These are phyloP conservation scores for Parmelia sp. DNA, from an alignment of 495 filamentous ascomycete species.

Conservation along the genomic window DNA sequence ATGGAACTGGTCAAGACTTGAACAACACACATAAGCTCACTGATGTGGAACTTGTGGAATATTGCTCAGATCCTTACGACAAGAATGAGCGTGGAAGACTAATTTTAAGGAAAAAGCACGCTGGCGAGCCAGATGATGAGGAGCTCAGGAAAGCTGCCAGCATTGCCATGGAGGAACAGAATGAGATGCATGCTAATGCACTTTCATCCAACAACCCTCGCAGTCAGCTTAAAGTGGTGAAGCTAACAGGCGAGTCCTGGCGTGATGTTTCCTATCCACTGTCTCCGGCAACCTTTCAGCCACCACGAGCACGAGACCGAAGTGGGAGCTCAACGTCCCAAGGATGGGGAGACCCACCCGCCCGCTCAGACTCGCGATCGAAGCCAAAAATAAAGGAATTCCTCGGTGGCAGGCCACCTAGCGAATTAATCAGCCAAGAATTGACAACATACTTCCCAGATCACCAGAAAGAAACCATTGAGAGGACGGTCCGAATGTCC, in stretches of 20 bases:
- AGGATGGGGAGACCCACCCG: slow-evolving; percentile 50
- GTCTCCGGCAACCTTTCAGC: slow-evolving; percentile 62
- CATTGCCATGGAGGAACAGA: slow-evolving; percentile 73
- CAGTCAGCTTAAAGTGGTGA: slow-evolving; percentile 68
- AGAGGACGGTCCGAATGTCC: slow-evolving; percentile 85
- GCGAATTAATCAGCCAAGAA: slow-evolving; percentile 94
- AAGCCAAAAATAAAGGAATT: slow-evolving; percentile 63
- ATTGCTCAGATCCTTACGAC: slow-evolving; percentile 59
- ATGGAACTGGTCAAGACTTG: slow-evolving; percentile 75
- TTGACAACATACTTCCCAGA: slow-evolving; percentile 95
- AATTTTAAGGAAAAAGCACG: slow-evolving; percentile 82
- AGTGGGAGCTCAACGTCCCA: slow-evolving; percentile 46
- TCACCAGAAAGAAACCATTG: slow-evolving; percentile 85
- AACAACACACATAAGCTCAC: slow-evolving; percentile 68
- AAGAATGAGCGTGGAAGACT: slow-evolving; percentile 73
- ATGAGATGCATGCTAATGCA: slow-evolving; percentile 63
- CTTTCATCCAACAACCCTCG: slow-evolving; percentile 57
- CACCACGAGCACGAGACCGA: slow-evolving; percentile 44
- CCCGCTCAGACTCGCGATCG: slow-evolving; percentile 40
- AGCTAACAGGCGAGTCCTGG: slow-evolving; percentile 78
- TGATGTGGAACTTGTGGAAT: slow-evolving; percentile 79
- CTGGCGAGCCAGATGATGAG: slow-evolving; percentile 72
- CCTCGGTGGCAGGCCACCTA: slow-evolving; percentile 86
- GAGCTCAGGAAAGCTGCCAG: slow-evolving; percentile 76
- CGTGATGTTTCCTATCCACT: slow-evolving; percentile 75